phyloP scores from a whole-genome alignment of 2,329 filamentous ascomycete species.

The Colletotrichum navitas region DNA sequence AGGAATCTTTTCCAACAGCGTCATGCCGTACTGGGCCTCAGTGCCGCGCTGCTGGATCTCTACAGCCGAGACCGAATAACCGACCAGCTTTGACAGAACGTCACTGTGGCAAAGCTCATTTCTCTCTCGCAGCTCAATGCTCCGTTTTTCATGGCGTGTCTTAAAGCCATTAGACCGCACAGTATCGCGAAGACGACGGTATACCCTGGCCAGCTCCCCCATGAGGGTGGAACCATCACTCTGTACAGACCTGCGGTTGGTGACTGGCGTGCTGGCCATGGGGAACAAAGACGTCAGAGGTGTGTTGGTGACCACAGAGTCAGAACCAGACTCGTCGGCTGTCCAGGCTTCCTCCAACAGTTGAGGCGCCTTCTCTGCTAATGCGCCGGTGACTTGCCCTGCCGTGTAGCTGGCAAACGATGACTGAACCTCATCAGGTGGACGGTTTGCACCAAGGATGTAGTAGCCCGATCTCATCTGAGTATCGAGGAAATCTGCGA shows the following conservation, averaged over 20 bases:
- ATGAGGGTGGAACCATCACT: slow-evolving; percentile 55
- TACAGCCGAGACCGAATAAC: slow-evolving; percentile 86
- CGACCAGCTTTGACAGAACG: slow-evolving; percentile 75
- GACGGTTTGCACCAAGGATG: slow-evolving; percentile 52
- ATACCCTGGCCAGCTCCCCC: slow-evolving; percentile 70
- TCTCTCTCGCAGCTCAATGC: slow-evolving; percentile 47
- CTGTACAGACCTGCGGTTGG: slow-evolving; percentile 50
- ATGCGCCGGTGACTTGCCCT: slow-evolving; percentile 53
- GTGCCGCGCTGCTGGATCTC: slow-evolving; percentile 94
- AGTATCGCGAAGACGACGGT: slow-evolving; percentile 71
- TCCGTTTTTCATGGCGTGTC: slow-evolving; percentile 52
- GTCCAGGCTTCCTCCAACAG: slow-evolving; percentile 57
- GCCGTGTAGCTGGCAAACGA: slow-evolving; percentile 56
- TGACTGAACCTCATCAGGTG: slow-evolving; percentile 51
- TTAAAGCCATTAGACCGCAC: slow-evolving; percentile 67
- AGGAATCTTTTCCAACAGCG: slow-evolving; percentile 85
- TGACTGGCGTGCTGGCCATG: slow-evolving; percentile 52
- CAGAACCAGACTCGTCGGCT: slow-evolving; percentile 51
- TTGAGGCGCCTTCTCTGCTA: slow-evolving; percentile 55
- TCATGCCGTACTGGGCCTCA: slow-evolving; percentile 78
- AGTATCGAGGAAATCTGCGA: slow-evolving; percentile 76
- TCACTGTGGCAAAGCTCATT: slow-evolving; percentile 68
- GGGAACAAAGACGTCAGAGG: slow-evolving; percentile 60
- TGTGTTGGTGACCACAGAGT: slow-evolving; percentile 53
- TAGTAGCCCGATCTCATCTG: slow-evolving; percentile 64